Conservation (phyloP, 768 basidiomycete species). For the Amanita rimosa region DNA sequence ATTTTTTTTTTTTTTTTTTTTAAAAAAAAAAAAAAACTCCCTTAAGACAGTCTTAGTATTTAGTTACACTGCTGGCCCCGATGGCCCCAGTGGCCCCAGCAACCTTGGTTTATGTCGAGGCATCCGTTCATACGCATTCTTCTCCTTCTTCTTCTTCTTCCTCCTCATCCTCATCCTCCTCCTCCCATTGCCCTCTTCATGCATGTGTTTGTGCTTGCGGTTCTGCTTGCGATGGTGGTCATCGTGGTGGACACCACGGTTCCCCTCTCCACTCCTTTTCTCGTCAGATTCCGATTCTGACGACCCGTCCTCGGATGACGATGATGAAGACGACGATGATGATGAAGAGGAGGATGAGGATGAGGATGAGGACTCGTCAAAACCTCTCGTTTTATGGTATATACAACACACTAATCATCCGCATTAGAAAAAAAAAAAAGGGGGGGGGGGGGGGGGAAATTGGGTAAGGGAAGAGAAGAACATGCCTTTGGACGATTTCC, state of each 20-base stretch:
- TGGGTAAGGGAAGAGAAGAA: too few species aligned
- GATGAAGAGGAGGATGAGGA: conserved; percentile 34
- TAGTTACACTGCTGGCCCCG: too few species aligned
- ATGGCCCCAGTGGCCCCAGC: too few species aligned
- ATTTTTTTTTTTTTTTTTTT: too few species aligned
- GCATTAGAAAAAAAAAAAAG: not conserved
- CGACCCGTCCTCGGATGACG: not conserved
- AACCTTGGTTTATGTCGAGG: not conserved
- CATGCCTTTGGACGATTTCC: conserved; percentile 91
- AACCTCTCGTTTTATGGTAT: conserved; percentile 71
- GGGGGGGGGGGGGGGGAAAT: not conserved
- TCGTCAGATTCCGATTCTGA: not conserved
- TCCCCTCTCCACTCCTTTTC: not conserved
- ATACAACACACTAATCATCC: conserved; percentile 76
- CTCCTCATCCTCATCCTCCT: too few species aligned
- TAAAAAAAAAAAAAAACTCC: too few species aligned
- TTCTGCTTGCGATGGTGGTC: not conserved
- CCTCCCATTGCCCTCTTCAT: not conserved
- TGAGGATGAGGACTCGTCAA: conserved; percentile 74
- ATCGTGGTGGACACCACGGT: not conserved
- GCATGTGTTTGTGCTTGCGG: not conserved
- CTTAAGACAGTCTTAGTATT: too few species aligned
- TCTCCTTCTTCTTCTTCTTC: too few species aligned
- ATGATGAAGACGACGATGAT: conserved; percentile 37
- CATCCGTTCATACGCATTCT: conserved; percentile 5